These are phyloP conservation scores for Delphinella strobiligena DNA, from an alignment of 2,329 filamentous ascomycete genomes.

Conservation along the genomic window DNA sequence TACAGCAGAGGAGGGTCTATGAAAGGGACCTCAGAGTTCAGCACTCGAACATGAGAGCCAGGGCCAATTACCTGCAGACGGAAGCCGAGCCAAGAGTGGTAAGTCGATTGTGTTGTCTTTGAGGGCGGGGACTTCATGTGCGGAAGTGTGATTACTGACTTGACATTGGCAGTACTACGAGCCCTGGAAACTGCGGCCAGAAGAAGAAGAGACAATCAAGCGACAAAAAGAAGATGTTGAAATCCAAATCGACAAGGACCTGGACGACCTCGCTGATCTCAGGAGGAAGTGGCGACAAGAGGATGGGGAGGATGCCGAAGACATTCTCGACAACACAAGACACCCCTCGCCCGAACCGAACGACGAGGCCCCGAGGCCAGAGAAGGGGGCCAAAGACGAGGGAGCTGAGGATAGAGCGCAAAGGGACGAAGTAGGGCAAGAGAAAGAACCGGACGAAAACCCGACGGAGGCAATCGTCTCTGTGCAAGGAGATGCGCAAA, in stretches of 20 bases:
- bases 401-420: no score
- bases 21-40: constrained; percentile 55
- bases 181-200: constrained; percentile 61
- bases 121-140: no score
- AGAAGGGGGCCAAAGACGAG: no score
- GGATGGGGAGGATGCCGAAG: constrained; percentile 18
- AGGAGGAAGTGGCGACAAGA: constrained; percentile 24
- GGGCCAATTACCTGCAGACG: constrained; percentile 64
- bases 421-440: no score
- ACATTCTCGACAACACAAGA: constrained; percentile 7
- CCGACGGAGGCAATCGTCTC: no score
- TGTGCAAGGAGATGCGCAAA: no score
- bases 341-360: background rate
- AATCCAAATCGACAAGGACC: constrained; percentile 51
- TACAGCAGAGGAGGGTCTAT: constrained; percentile 64
- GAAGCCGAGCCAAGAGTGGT: constrained; percentile 56
- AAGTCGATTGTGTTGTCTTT: no score
- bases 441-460: no score
- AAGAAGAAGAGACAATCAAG: constrained; percentile 60
- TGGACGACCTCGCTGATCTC: constrained; percentile 46
- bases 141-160: no score
- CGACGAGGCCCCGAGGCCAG: background rate
- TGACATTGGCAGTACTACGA: constrained; percentile 83
- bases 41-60: constrained; percentile 59
- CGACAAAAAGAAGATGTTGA: constrained; percentile 57